These are phyloP conservation scores for Hansenula sp. DNA, from an alignment of 1,139 yeast genomes.

Conservation along the genomic window DNA sequence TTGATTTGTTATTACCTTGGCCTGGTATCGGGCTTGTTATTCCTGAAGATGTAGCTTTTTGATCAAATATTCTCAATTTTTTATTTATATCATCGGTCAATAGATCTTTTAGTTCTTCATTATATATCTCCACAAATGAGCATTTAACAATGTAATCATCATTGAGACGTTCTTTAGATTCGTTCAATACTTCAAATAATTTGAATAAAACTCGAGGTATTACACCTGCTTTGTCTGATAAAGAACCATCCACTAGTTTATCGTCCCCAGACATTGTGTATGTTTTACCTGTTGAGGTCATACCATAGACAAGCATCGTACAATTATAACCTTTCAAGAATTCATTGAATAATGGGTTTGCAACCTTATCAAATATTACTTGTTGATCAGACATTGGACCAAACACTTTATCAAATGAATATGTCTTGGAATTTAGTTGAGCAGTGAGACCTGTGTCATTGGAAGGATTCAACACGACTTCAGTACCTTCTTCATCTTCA, in stretches of 20 bases:
- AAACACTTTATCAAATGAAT: constrained; percentile 68
- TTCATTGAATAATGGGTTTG: constrained; percentile 60
- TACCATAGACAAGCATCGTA: constrained; percentile 1
- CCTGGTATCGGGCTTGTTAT: constrained; percentile 5
- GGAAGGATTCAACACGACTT: constrained; percentile 27
- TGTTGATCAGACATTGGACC: constrained; percentile 69
- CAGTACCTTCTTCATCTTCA: constrained; percentile 34
- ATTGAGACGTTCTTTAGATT: constrained; percentile 16
- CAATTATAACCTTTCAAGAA: constrained; percentile 60
- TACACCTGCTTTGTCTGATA: constrained; percentile 62
- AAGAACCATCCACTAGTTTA: constrained; percentile 45
- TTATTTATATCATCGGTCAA: constrained; percentile 39
- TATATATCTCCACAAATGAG: constrained; percentile 69
- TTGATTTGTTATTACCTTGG: constrained; percentile 9
- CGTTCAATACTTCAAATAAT: constrained; percentile 42
- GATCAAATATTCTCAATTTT: constrained; percentile 51
- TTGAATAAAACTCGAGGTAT: constrained; percentile 61
- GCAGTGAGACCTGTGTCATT: constrained; percentile 22
- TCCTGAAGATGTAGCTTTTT: constrained; percentile 21
- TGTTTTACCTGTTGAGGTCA: constrained; percentile 2
- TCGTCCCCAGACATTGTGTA: constrained; percentile 63
- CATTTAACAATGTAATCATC: constrained; percentile 57
- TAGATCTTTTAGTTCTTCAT: constrained; percentile 66
- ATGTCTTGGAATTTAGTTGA: constrained; percentile 38
- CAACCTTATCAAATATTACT: constrained; percentile 55